These are phyloP conservation scores for Didymellaceae sp. DNA, from an alignment of 2,329 filamentous ascomycete genomes.

Conservation along the genomic window DNA sequence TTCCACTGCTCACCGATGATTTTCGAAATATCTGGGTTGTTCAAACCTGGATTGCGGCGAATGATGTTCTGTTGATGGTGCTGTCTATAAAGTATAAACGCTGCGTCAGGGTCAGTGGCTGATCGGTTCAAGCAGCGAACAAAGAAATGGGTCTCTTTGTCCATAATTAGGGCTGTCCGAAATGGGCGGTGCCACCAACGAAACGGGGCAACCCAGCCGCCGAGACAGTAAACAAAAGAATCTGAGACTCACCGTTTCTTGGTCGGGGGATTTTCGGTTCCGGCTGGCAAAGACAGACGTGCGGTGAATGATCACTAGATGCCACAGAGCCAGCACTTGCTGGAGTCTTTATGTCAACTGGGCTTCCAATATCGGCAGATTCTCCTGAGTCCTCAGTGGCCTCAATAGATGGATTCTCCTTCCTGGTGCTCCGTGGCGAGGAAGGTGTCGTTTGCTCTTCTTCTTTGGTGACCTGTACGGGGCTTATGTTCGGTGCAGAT, in stretches of 20 bases:
- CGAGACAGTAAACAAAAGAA: constrained; percentile 31
- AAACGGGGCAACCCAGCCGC: constrained; percentile 5
- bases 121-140: constrained; percentile 30
- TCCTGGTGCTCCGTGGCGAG: constrained; percentile 33
- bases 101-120: constrained; percentile 59
- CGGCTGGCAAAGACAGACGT: constrained; percentile 73
- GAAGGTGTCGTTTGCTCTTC: constrained; percentile 26
- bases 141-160: constrained; percentile 41
- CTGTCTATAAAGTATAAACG: constrained; percentile 97
- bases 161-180: constrained; percentile 8
- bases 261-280: constrained; percentile 75
- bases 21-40: constrained; percentile 96
- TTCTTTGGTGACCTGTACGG: constrained; percentile 23
- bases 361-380: constrained; percentile 20
- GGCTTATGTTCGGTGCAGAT: constrained; percentile 23
- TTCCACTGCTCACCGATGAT: constrained; percentile 96
- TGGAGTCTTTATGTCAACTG: constrained; percentile 26
- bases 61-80: constrained; percentile 86
- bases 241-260: constrained; percentile 67
- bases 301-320: constrained; percentile 46
- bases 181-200: constrained; percentile 16
- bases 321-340: constrained; percentile 38
- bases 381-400: constrained; percentile 26
- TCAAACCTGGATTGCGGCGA: constrained; percentile 81
- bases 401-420: constrained; percentile 32